Base-by-base conservation (phyloP, 768 basidiomycete genomes). In the Leccinellum rugosiceps region DNA sequence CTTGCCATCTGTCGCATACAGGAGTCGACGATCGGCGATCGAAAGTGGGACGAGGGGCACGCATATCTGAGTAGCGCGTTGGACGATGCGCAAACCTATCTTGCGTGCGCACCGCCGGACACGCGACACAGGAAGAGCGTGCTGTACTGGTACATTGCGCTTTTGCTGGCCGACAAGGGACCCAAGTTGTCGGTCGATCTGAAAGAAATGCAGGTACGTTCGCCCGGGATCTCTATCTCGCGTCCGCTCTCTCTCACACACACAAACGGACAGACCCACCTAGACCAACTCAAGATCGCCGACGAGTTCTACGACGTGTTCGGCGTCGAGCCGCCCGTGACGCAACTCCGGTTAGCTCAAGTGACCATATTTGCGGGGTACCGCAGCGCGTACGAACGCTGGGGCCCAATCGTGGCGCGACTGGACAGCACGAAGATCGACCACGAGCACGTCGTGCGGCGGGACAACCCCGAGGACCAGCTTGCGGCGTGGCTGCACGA, bases 31-130 rank as follows among this genome's bases (percentile, higher is more conserved):
- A 56, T 70, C 6, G 72, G 67, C 3, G 81, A 78, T 41, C 65
- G 65, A 46, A 79, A 78, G 52, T 82, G 80, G 78, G 80, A 83
- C 15, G 82, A 86, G 60, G 86, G 84, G 0, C 77, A 83, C 43
- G 83, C 85, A 1, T 83, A 85, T 59, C 63, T 88, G 56, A 79
- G 73, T 62, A 84, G 81, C 47, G 84, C 87, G 0, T 66, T 80
- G 59, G 83, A 86, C 30, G 85, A 87, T 60, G 76, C 85, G 14
- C 83, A 82, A 61, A 69, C 71, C 2, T 88, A 81, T 65, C 73
- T 85, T 3, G 69, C 72, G 0, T 70, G 81, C 46, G 83, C 85
- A 0, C 84, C 86, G 0, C 86, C 85, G 1, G 86, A 87, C 63
- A 80, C 81, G 49, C 74, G 83, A 14, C 76, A 85, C 62, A 81